A percentile compares a stretch with the other conserved stretches of the same genome.
phyloP scores from a whole-genome alignment of 1,284 basidiomycete genomes.

The Neolentinus lepideus region DNA sequence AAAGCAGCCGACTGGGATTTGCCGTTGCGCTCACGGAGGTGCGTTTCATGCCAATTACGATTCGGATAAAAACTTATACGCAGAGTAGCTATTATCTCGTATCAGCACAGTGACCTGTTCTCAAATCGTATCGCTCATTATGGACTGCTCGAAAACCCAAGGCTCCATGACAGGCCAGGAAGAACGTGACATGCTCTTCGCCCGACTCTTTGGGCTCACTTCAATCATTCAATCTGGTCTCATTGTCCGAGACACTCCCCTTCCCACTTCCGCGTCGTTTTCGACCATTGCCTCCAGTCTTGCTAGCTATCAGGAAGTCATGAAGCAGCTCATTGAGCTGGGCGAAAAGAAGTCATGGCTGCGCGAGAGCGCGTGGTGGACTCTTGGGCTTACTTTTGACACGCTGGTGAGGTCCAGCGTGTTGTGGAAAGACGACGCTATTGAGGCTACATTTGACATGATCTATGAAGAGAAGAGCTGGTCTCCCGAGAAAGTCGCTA shows the following conservation, averaged over 20 bases:
- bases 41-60: constrained; percentile 18
- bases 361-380: constrained; percentile 89
- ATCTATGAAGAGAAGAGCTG: constrained; percentile 51
- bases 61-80: background rate
- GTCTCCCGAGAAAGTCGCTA: constrained; percentile 85
- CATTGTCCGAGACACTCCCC: constrained; percentile 51
- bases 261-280: constrained; percentile 25
- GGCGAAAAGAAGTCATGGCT: constrained; percentile 89
- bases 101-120: constrained; percentile 74
- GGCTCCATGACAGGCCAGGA: constrained; percentile 83
- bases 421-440: constrained; percentile 68
- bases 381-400: constrained; percentile 59
- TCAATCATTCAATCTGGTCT: constrained; percentile 78
- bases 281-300: constrained; percentile 47
- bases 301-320: constrained; percentile 54
- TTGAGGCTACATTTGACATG: constrained; percentile 41
- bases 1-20: constrained; percentile 91
- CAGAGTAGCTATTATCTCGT: constrained; percentile 66
- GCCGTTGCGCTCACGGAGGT: constrained; percentile 95
- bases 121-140: constrained; percentile 69
- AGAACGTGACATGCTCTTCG: constrained; percentile 89
- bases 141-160: constrained; percentile 62
- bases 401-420: constrained; percentile 50
- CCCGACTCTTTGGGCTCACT: constrained; percentile 86
- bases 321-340: constrained; percentile 62